Percentiles rank a stretch among this genome's conserved stretches.
Conservation (phyloP, 495 filamentous ascomycete species). For the Margaritispora aquatica region DNA sequence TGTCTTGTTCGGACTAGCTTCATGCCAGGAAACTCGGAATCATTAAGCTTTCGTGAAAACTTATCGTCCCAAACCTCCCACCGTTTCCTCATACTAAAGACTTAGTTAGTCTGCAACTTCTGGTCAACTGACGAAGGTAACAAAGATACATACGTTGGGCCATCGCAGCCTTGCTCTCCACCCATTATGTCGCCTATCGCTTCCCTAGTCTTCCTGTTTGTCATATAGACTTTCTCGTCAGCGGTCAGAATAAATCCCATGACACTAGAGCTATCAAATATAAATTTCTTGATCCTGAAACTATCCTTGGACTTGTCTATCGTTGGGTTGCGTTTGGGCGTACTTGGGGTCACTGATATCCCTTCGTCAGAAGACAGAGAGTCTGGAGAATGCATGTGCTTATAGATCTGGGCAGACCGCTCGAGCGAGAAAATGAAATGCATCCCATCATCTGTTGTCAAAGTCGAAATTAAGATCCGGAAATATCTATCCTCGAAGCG, state of each 20-base stretch:
- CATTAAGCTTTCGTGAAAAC: constrained; percentile 44
- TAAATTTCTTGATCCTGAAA: constrained; percentile 4
- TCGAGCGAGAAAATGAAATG: constrained; percentile 8
- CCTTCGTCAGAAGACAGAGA: not conserved
- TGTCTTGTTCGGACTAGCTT: constrained; percentile 45
- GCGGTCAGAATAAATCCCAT: constrained; percentile 7
- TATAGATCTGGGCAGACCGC: not conserved
- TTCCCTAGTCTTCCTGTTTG: constrained; percentile 5
- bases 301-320: not conserved
- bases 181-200: constrained; percentile 10
- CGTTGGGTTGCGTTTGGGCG: not conserved
- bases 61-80: constrained; percentile 46
- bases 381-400: not conserved
- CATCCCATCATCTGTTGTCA: constrained; percentile 3
- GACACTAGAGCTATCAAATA: constrained; percentile 5
- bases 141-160: not conserved
- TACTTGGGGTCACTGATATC: not conserved
- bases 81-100: not conserved
- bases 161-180: constrained; percentile 1
- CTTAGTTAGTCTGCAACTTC: not conserved
- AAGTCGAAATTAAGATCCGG: constrained; percentile 4
- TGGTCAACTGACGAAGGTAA: not conserved
- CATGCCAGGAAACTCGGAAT: constrained; percentile 53
- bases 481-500: constrained; percentile 2
- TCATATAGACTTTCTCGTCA: constrained; percentile 4